Evolutionary conservation across 2,329 filamentous ascomycete species (phyloP).

Genomic region (Penicillium fuscoglaucum): DNA sequence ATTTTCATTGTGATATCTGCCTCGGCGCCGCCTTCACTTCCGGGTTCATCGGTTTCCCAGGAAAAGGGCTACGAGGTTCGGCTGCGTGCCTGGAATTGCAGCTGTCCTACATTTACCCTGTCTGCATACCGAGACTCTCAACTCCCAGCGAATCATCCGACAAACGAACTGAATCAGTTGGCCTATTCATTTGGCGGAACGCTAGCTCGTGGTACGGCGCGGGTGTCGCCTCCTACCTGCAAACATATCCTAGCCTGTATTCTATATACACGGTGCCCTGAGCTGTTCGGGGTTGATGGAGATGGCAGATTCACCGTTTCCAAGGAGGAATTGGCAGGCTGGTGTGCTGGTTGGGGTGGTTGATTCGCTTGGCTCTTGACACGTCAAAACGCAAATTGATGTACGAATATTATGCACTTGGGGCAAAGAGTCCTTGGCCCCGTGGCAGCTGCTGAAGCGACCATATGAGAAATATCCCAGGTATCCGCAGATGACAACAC

Average conservation of each 20-base stretch:
- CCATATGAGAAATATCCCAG: not conserved
- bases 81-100: slow-evolving; percentile 79
- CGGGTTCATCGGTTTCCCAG: slow-evolving; percentile 24
- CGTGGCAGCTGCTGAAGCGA: not conserved
- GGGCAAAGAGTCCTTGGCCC: not conserved
- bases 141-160: slow-evolving; percentile 21
- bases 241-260: slow-evolving; percentile 89
- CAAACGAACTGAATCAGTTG: slow-evolving; percentile 4
- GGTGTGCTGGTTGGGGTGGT: slow-evolving; percentile 54
- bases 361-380: slow-evolving; percentile 18
- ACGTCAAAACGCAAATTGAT: slow-evolving; percentile 2
- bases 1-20: slow-evolving; percentile 68
- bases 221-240: slow-evolving; percentile 55
- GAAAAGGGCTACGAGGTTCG: slow-evolving; percentile 66
- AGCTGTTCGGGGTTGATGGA: slow-evolving; percentile 58
- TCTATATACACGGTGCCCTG: slow-evolving; percentile 65
- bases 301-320: slow-evolving; percentile 54
- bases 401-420: not conserved
- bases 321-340: slow-evolving; percentile 70
- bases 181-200: slow-evolving; percentile 42
- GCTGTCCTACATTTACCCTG: slow-evolving; percentile 80
- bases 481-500: not conserved
- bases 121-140: slow-evolving; percentile 58
- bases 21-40: slow-evolving; percentile 34
- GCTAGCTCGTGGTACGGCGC: slow-evolving; percentile 25